Conservation (phyloP, 805 yeast species). For the Kluyveromyces starmeri region DNA sequence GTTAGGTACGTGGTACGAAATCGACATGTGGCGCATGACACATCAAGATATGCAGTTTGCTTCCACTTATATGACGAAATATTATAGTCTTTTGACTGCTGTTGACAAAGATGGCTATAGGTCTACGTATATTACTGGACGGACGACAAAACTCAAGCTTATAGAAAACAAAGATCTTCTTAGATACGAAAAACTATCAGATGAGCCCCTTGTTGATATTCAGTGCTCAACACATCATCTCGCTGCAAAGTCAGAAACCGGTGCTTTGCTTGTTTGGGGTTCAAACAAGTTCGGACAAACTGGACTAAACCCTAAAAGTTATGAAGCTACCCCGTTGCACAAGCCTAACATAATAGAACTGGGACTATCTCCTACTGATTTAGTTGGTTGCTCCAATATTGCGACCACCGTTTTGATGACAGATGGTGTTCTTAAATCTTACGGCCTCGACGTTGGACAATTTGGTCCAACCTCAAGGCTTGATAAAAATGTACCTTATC, state of each 20-base stretch:
- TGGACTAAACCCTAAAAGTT: constrained; percentile 20
- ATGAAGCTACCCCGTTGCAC: constrained; percentile 13
- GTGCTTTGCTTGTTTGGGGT: constrained; percentile 74
- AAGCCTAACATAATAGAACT: constrained; percentile 7
- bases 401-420: constrained; percentile 56
- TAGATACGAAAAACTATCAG: constrained; percentile 36
- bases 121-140: constrained; percentile 51
- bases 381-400: constrained; percentile 50
- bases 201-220: constrained; percentile 29
- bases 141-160: constrained; percentile 55
- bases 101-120: constrained; percentile 32
- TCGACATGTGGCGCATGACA: constrained; percentile 5
- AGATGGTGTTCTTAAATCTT: constrained; percentile 40
- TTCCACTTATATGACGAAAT: constrained; percentile 41
- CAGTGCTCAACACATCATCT: constrained; percentile 59
- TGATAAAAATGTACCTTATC: constrained; percentile 36
- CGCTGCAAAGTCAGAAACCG: constrained; percentile 42
- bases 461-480: constrained; percentile 44
- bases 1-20: constrained; percentile 10
- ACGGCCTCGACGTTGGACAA: constrained; percentile 83
- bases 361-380: constrained; percentile 30
- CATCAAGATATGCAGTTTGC: constrained; percentile 35
- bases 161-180: constrained; percentile 49
- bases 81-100: constrained; percentile 56
- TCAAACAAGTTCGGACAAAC: constrained; percentile 57